Evolutionary conservation across 2,329 filamentous ascomycete species (phyloP), one percentile per base, ranked within the genome.

Genomic region (Neocucurbitaria cava): DNA sequence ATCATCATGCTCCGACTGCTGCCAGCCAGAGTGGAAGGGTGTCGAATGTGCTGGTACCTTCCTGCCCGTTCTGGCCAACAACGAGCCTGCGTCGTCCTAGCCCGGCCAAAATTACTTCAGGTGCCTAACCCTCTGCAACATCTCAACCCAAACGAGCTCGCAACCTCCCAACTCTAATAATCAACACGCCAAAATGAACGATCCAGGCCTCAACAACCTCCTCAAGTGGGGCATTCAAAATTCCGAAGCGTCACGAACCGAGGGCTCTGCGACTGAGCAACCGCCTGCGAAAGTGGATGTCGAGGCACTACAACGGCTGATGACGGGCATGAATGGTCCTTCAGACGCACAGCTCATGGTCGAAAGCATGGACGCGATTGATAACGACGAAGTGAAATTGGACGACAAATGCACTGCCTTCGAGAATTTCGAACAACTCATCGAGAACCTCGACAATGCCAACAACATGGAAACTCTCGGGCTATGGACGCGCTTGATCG

Each of bases 271-370:
- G 91, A 91, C 46, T 23, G 38, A 52, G n/a, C 54, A 56, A 44
- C 51, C 50, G 17, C 49, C 47, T 20, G 31, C 45, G 46, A 39
- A 68, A 58, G 38, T 62, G 33, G 59, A 62, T 24, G 31, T 24
- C 20, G 54, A 57, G 40, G 59, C 57, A 33, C 49, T 62, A 24
- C 56, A 48, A 28, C 43, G 41, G 5, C 51, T 59, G 36, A 42
- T 60, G 10, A 28, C n/a, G n/a, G n/a, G n/a, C n/a, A n/a, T n/a
- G n/a, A n/a, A n/a, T n/a, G n/a, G n/a, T n/a, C n/a, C n/a, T n/a
- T 92, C 89, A 2, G 94, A 99, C 60, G 92, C 95, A 20, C 92
- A 98, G 57, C 85, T 96, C 48, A 98, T 99, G 95, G 87, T 86
- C 68, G 86, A 89, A 47, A 84, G 90, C 59, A 96, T 99, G 87